These are phyloP conservation scores for Kentomonas sorsogonicus DNA, from an alignment of 208 protist species.

Conservation along the genomic window DNA sequence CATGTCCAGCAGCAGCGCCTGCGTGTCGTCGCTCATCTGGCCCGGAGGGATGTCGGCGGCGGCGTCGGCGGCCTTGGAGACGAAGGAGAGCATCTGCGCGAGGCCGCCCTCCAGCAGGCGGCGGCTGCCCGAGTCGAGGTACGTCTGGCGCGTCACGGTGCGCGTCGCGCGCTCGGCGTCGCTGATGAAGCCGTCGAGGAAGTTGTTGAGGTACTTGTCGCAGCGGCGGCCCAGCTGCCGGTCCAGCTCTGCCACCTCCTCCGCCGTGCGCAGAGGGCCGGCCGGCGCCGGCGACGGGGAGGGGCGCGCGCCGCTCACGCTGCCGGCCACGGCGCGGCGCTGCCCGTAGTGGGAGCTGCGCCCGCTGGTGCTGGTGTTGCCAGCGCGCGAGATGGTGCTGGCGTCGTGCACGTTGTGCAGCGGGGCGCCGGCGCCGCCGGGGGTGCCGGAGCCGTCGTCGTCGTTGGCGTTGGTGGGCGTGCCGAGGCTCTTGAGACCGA, in stretches of 20 bases:
- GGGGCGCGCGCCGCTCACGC: too few species aligned
- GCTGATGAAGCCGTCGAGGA: constrained; percentile 38
- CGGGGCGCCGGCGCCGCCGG: too few species aligned
- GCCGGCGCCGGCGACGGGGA: too few species aligned
- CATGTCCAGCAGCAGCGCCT: constrained; percentile 24
- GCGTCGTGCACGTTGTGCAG: too few species aligned
- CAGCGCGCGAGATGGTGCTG: too few species aligned
- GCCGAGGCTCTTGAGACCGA: too few species aligned
- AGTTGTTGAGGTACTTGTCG: constrained; percentile 32
- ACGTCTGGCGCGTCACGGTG: constrained; percentile 30
- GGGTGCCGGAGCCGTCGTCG: too few species aligned
- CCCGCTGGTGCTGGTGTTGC: too few species aligned
- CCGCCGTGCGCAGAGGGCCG: too few species aligned
- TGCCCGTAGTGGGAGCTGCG: too few species aligned
- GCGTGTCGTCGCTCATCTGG: constrained; percentile 38
- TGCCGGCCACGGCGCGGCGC: constrained; percentile 8
- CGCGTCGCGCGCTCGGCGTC: constrained; percentile 35
- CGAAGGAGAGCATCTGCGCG: constrained; percentile 31
- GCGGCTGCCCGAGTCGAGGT: constrained; percentile 41
- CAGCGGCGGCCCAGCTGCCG: constrained; percentile 23
- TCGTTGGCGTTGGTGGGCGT: too few species aligned
- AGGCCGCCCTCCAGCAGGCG: constrained; percentile 41
- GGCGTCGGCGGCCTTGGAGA: constrained; percentile 31
- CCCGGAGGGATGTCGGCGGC: constrained; percentile 36
- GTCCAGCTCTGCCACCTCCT: constrained; percentile 30